phyloP scores from a whole-genome alignment of 768 basidiomycete genomes.

The Hericium erinaceus region DNA sequence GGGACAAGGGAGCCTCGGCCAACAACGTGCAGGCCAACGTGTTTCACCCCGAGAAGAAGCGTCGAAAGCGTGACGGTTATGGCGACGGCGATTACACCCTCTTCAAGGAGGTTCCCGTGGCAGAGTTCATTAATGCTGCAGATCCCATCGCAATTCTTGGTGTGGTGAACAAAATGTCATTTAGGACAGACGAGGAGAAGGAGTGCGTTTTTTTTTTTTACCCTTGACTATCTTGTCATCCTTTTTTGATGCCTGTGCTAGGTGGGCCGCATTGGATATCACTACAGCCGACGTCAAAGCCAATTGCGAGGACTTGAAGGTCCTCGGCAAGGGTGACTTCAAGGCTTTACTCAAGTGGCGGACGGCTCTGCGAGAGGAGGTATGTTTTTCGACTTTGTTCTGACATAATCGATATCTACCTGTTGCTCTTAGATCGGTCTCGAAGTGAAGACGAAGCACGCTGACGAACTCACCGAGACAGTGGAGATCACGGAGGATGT shows the following conservation, averaged over 20 bases:
- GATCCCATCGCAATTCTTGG: conserved; percentile 82
- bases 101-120: conserved; percentile 63
- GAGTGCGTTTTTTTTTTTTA: conserved; percentile 33
- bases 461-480: conserved; percentile 68
- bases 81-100: conserved; percentile 90
- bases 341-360: conserved; percentile 91
- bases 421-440: conserved; percentile 55
- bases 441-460: conserved; percentile 67
- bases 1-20: conserved; percentile 44
- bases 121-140: conserved; percentile 55
- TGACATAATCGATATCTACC: not conserved
- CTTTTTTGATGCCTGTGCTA: conserved; percentile 18
- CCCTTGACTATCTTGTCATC: conserved; percentile 1
- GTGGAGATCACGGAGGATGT: conserved; percentile 57
- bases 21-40: conserved; percentile 81
- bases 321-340: conserved; percentile 96
- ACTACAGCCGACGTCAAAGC: conserved; percentile 73
- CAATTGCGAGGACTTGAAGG: conserved; percentile 90
- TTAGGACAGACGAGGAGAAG: conserved; percentile 79
- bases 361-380: conserved; percentile 79
- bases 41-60: conserved; percentile 95
- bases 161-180: conserved; percentile 65
- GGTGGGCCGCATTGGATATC: conserved; percentile 63
- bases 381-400: conserved; percentile 23
- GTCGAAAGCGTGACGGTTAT: conserved; percentile 88